A percentile compares a stretch with the other conserved stretches of the same genome.
Conservation (phyloP, 2,329 filamentous ascomycete species). For the Talaromyces sp. region DNA sequence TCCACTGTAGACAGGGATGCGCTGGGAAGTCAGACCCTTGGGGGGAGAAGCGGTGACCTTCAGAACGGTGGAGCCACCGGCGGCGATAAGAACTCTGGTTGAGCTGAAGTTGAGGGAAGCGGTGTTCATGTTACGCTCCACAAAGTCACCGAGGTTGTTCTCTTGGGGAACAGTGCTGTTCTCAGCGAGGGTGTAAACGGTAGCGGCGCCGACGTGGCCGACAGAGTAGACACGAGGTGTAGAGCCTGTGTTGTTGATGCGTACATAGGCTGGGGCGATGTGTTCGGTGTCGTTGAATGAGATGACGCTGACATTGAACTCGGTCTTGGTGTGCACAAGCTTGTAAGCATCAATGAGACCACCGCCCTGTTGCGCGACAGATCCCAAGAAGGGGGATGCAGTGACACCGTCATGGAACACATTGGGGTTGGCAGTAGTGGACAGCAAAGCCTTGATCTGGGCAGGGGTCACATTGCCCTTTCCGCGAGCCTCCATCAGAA, state of each 20-base stretch:
- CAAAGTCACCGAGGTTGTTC: slow-evolving; percentile 8
- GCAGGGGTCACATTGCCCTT: slow-evolving; percentile 20
- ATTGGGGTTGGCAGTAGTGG: slow-evolving; percentile 26
- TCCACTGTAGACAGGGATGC: slow-evolving; percentile 37
- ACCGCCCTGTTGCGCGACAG: slow-evolving; percentile 40
- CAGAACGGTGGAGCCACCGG: slow-evolving; percentile 22
- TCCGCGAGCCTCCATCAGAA: slow-evolving; percentile 32
- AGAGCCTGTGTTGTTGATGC: slow-evolving; percentile 58
- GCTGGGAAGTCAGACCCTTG: slow-evolving; percentile 22
- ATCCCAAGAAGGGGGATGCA: slow-evolving; percentile 38
- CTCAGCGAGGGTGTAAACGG: slow-evolving; percentile 55
- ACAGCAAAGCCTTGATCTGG: slow-evolving; percentile 29
- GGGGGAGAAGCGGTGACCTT: slow-evolving; percentile 22
- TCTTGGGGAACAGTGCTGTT: slow-evolving; percentile 9
- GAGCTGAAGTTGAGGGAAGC: slow-evolving; percentile 15
- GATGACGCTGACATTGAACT: slow-evolving; percentile 60
- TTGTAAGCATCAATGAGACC: slow-evolving; percentile 36
- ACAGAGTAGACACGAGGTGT: slow-evolving; percentile 57
- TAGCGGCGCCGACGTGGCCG: slow-evolving; percentile 53
- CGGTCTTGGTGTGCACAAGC: slow-evolving; percentile 57
- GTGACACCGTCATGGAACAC: slow-evolving; percentile 32
- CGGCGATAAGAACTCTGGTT: slow-evolving; percentile 19
- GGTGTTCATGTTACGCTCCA: slow-evolving; percentile 4
- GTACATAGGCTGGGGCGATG: slow-evolving; percentile 56
- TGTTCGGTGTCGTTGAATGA: slow-evolving; percentile 67